Evolutionary conservation across 495 filamentous ascomycete species (phyloP), one percentile per base, ranked within the genome.

Genomic region (Clohesyomyces aquaticus): DNA sequence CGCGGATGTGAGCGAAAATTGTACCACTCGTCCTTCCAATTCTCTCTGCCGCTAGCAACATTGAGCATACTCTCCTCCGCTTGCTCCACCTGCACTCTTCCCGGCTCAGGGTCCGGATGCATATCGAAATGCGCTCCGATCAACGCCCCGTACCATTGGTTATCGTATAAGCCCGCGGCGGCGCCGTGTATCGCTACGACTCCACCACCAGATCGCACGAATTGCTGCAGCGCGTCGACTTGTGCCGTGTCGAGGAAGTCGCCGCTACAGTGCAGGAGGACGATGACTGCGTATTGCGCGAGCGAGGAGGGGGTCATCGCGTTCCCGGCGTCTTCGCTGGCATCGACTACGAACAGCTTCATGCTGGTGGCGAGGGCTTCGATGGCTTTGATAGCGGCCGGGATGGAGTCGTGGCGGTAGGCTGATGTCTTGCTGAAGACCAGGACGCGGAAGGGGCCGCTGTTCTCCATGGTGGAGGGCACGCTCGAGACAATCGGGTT

Each of bases 11-110:
- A 21, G 3, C n/a, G 19, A 29, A 57, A 57, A 26, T 57, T 46
- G 21, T 57, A 57, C 54, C 54, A 57, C 19, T 57, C 54, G 23
- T 57, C 54, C 35, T 25, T 45, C 54, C 54, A 57, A 11, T 29
- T 29, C 2, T 27, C 23, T 25, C 54, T 43, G 4, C 32, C 16
- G 4, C n/a, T 3, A 25, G 6, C 6, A n/a, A 10, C 19, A 12
- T 23, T 25, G 35, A 46, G 3, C 8, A 45, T 57, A 6, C 35
- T 4, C 9, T 12, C n/a, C 12, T 22, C 8, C 12, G 6, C 4
- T 10, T 43, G 16, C 25, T 57, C 54, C 16, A 46, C 32, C 14
- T 45, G 22, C 10, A 57, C 32, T 42, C 9, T 46, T 19, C 54
- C 54, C 4, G 32, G 21, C 54, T 57, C 54, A 3, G 54, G 54